phyloP scores from a whole-genome alignment of 176 grass and related monocot species.

The Zoysia japonica region DNA sequence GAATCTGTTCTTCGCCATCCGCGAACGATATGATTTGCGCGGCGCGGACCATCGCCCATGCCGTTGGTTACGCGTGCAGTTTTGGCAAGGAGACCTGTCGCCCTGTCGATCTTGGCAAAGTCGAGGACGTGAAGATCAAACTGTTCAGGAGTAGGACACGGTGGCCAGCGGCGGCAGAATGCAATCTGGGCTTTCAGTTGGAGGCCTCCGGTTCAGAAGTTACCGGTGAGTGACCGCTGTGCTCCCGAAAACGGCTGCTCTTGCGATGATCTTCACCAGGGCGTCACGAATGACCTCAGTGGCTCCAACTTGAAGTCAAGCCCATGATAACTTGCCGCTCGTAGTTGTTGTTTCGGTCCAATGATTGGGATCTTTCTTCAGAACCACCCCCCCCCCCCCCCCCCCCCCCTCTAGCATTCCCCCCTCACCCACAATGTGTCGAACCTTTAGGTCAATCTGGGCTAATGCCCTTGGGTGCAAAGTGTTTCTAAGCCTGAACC shows the following conservation, averaged over 20 bases:
- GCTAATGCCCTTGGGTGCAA: background rate
- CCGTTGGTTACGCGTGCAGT: background rate
- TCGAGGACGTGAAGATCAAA: background rate
- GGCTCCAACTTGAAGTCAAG: background rate
- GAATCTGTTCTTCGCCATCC: constrained; percentile 30
- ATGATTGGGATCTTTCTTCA: constrained; percentile 7
- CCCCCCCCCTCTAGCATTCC: too few relatives aligned
- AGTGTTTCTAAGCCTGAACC: too few relatives aligned
- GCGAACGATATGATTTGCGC: constrained; percentile 2
- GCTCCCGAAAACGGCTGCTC: background rate
- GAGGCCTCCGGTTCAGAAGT: too few relatives aligned
- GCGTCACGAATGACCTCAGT: constrained; percentile 37
- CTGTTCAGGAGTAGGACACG: too few relatives aligned
- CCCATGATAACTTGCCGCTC: constrained; percentile 21
- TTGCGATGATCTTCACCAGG: background rate
- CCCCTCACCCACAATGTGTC: background rate
- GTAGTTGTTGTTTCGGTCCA: background rate
- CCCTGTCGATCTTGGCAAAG: background rate
- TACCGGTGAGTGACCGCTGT: too few relatives aligned
- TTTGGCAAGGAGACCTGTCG: background rate
- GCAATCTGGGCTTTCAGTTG: background rate
- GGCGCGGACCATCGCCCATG: constrained; percentile 17
- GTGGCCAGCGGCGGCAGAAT: background rate
- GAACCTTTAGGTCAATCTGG: background rate
- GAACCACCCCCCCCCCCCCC: too few relatives aligned